Evolutionary conservation across 148 eudicot species (phyloP), one percentile per base, ranked within the genome.

Genomic region (Dysphania ambrosioides): DNA sequence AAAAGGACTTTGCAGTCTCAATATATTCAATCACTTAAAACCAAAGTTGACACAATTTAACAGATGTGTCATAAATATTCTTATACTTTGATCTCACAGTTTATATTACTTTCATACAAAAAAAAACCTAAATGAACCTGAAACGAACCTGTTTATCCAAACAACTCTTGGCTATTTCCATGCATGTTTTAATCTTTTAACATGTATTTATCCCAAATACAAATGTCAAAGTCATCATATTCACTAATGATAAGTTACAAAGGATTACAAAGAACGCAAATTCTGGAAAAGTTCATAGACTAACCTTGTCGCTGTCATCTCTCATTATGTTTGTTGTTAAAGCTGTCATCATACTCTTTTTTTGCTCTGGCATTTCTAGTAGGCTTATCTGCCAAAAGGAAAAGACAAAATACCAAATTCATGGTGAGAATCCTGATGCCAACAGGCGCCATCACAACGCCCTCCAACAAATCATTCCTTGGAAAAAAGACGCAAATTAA

Each of bases 301-400:
- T 35, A 57, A 95, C 98, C 97, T 90, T 92, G 77, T 95, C 98
- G 79, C 80, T 88, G 65, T 88, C 90, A 83, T 92, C 98, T 81
- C 93, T 86, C 91, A 95, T 72, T 69, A 95, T 81, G 85, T 88
- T 90, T 75, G 96, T 83, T 19, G 98, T 80, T 78, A 89, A 79
- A 80, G 80, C 72, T 83, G 78, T 82, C 82, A 83, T 77, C 72
- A 76, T 82, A 69, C 83, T 91, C 78, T 79, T 84, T 77, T 29
- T 86, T 73, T 90, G 86, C 81, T 87, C 93, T 8, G 97, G 88
- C 83, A 85, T 79, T 75, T 92, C 93, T 72, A 95, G 24, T 82
- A 95, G 92, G 83, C 97, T 92, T 75, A 90, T 88, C 98, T 95
- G 93, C 83, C 68, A 79, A 74, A 80, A 55, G 57, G 38, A 69